phyloP scores from a whole-genome alignment of 2,329 filamentous ascomycete genomes.

The Colletotrichum simmondsii region DNA sequence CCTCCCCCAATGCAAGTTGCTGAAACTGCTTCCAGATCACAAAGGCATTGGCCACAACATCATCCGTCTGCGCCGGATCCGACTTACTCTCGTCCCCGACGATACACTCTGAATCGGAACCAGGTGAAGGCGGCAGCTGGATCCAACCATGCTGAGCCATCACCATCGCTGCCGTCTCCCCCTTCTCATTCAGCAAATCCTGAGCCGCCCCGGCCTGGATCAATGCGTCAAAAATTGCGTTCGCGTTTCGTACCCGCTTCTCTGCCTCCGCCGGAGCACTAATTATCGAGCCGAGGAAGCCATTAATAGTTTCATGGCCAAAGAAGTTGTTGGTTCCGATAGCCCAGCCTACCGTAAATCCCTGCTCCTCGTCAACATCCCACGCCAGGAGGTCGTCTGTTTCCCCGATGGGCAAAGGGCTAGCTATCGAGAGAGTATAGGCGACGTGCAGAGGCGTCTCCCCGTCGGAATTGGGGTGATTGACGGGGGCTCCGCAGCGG shows the following conservation, averaged over 20 bases:
- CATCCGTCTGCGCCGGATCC: too few species aligned
- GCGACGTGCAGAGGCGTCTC: not conserved
- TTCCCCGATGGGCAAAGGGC: not conserved
- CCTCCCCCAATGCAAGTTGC: too few species aligned
- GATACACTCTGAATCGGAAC: not conserved
- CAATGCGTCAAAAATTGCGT: not conserved
- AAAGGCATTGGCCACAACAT: not conserved
- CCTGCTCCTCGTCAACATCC: not conserved
- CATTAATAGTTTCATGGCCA: not conserved
- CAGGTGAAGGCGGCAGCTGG: not conserved
- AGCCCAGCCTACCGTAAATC: not conserved
- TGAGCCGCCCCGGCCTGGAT: not conserved
- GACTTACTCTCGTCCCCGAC: fast-evolving
- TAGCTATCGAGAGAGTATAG: not conserved
- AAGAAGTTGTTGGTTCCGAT: not conserved
- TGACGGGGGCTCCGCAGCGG: not conserved
- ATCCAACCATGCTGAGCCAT: not conserved
- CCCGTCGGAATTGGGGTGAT: not conserved
- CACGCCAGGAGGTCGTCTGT: not conserved
- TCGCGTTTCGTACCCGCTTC: not conserved
- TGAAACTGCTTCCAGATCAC: too few species aligned
- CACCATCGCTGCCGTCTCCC: not conserved
- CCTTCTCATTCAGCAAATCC: not conserved
- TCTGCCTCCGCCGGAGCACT: not conserved
- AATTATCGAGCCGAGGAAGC: not conserved